phyloP scores from a whole-genome alignment of 2,329 filamentous ascomycete species.

The Arthrinium puccinioides region DNA sequence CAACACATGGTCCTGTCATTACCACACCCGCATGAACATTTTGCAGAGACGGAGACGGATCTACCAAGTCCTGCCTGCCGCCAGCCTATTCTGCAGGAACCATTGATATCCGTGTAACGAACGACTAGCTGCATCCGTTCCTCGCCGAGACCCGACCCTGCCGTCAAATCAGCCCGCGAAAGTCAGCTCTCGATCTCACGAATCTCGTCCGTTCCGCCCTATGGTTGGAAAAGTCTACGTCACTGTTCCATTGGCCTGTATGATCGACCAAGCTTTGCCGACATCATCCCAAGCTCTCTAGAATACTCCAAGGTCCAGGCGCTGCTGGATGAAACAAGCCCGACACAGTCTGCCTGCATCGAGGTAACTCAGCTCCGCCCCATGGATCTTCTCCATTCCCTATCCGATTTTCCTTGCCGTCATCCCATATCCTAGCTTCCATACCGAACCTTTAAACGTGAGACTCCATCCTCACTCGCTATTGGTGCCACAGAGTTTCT shows the following conservation, averaged over 20 bases:
- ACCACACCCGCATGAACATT: background rate
- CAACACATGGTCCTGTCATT: conserved; percentile 1
- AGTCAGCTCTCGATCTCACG: no score
- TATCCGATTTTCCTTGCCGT: no score
- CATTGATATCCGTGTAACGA: conserved; percentile 13
- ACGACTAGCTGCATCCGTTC: conserved; percentile 4
- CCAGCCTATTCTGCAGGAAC: conserved; percentile 20
- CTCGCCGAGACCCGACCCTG: no score
- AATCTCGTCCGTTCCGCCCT: no score
- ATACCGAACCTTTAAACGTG: no score
- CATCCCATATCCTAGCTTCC: no score
- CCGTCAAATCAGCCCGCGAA: no score
- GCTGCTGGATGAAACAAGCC: conserved; percentile 3
- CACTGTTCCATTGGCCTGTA: background rate
- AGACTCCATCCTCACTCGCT: no score
- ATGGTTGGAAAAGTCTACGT: no score
- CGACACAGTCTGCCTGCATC: background rate
- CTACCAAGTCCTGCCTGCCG: conserved; percentile 11
- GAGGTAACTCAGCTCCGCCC: conserved; percentile 4
- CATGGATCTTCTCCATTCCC: background rate
- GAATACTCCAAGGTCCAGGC: background rate
- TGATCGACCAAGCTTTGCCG: conserved; percentile 3
- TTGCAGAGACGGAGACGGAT: background rate
- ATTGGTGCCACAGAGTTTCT: no score
- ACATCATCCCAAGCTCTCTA: no score